A percentile compares a stretch with the other conserved stretches of the same genome.
These are phyloP conservation scores for Sarcodon aspratus DNA, from an alignment of 768 basidiomycete genomes.

Conservation along the genomic window DNA sequence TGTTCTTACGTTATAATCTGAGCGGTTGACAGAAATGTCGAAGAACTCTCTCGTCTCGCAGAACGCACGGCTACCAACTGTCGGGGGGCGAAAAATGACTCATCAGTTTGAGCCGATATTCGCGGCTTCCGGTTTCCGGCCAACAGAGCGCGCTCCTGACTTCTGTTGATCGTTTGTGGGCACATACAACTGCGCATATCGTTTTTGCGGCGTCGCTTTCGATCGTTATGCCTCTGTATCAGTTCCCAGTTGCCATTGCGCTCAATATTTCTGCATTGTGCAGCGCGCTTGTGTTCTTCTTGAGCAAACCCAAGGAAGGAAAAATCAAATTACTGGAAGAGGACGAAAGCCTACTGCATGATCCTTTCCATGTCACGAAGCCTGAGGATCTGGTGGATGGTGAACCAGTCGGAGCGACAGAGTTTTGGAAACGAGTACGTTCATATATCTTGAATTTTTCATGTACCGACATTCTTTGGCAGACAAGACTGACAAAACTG, in stretches of 20 bases:
- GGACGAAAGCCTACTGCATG: constrained; percentile 19
- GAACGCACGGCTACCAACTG: too few relatives aligned
- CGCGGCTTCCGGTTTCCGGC: too few relatives aligned
- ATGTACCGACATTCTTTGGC: too few relatives aligned
- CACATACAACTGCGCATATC: too few relatives aligned
- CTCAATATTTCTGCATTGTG: constrained; percentile 30
- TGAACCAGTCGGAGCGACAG: constrained; percentile 45
- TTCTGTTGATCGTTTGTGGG: too few relatives aligned
- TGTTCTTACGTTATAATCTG: too few relatives aligned
- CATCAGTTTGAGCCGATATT: too few relatives aligned
- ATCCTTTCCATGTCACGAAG: constrained; percentile 68
- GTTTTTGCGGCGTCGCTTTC: too few relatives aligned
- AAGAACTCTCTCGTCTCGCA: too few relatives aligned
- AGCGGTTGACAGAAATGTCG: too few relatives aligned
- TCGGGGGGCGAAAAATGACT: too few relatives aligned
- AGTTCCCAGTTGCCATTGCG: constrained; percentile 39
- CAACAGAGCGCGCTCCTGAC: too few relatives aligned
- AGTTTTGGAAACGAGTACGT: constrained; percentile 48
- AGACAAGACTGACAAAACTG: constrained; percentile 56
- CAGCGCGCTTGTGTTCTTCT: constrained; percentile 32
- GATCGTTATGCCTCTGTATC: constrained; percentile 43
- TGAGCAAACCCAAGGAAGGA: constrained; percentile 30
- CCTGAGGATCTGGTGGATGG: constrained; percentile 63
- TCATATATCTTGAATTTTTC: background rate
- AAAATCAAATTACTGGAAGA: constrained; percentile 34